Evolutionary conservation across 352 stramenopile species (phyloP).

Genomic region (Elongisporangium undulatum): DNA sequence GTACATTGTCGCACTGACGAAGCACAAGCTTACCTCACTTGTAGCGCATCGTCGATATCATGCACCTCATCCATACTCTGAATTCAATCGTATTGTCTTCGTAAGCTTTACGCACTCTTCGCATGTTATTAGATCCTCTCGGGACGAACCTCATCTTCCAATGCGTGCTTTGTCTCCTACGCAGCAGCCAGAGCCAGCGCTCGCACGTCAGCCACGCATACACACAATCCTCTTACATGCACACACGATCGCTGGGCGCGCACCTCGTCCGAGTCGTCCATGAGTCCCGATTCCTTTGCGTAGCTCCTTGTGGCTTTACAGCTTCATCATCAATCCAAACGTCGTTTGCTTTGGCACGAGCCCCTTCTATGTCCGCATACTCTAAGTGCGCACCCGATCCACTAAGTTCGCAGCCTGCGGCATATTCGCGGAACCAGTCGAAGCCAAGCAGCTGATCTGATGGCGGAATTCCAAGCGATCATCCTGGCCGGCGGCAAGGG

Average conservation of each 20-base stretch:
- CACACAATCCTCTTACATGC: background rate
- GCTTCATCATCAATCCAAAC: background rate
- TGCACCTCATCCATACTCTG: conserved; percentile 82
- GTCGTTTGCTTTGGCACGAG: background rate
- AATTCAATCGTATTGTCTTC: background rate
- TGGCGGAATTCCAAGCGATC: conserved; percentile 84
- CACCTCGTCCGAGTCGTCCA: conserved; percentile 60
- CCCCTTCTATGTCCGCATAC: background rate
- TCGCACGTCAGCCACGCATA: background rate
- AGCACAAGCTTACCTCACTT: conserved; percentile 32
- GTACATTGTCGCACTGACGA: background rate
- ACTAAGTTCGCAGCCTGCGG: conserved; percentile 2
- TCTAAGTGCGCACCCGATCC: conserved; percentile 2
- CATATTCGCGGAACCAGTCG: background rate
- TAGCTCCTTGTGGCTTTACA: background rate
- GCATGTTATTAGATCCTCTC: background rate
- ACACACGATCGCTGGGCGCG: background rate
- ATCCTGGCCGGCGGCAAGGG: conserved; percentile 76
- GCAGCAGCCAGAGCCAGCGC: background rate
- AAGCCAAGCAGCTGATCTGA: conserved; percentile 7
- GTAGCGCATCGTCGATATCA: conserved; percentile 45
- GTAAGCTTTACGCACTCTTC: background rate
- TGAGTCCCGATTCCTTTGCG: conserved; percentile 5
- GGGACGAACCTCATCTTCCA: conserved; percentile 43
- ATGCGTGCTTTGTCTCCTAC: conserved; percentile 27